phyloP scores from a whole-genome alignment of 345 rosid genomes.

The Brassica nigra region DNA sequence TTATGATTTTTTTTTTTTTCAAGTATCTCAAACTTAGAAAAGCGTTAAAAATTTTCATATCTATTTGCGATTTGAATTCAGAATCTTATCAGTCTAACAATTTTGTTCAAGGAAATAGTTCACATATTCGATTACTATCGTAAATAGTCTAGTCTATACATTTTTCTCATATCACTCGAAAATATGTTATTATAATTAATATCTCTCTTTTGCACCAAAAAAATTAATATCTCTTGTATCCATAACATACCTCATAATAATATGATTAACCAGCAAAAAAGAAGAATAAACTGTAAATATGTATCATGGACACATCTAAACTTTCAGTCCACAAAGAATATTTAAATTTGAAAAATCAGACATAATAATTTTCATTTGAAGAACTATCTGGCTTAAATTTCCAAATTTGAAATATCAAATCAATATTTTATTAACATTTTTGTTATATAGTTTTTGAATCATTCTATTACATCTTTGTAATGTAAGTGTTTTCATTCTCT shows the following conservation, averaged over 20 bases:
- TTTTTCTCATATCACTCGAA: background rate
- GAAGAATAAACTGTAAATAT: background rate
- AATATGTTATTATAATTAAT: no score
- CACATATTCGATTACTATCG: background rate
- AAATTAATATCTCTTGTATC: background rate
- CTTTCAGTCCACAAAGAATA: background rate
- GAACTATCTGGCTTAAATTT: background rate
- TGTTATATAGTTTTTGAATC: background rate
- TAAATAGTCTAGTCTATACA: background rate
- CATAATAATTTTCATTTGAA: no score
- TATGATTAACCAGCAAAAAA: background rate
- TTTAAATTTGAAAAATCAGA: background rate
- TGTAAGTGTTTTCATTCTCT: background rate
- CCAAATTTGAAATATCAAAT: background rate
- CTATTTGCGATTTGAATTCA: background rate
- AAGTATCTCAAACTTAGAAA: background rate
- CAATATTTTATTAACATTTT: background rate
- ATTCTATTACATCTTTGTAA: background rate
- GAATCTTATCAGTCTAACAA: background rate
- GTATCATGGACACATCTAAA: background rate
- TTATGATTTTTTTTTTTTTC: background rate
- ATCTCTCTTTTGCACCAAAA: no score
- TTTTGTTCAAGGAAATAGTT: no score
- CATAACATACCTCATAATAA: background rate
- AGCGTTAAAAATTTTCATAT: background rate